Percentiles rank a stretch among this genome's conserved stretches.
Evolutionary conservation across 2,329 filamentous ascomycete species (phyloP).

Genomic region (Sarocladiaceae sp.): DNA sequence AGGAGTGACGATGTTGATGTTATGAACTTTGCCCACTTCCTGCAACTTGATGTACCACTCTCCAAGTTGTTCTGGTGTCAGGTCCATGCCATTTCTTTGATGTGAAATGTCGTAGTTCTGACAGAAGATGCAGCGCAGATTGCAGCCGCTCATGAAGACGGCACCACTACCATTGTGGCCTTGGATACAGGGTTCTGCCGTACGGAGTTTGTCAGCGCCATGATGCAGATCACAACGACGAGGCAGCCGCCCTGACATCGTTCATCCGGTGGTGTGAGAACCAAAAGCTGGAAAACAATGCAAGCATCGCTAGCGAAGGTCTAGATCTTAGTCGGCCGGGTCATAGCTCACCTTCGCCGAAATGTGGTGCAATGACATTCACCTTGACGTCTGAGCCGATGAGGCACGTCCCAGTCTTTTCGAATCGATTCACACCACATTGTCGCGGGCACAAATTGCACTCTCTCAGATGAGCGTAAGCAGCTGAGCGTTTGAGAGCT

Average conservation of each 20-base stretch:
- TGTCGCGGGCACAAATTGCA: conserved; percentile 76
- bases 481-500: conserved; percentile 64
- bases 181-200: conserved; percentile 72
- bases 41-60: conserved; percentile 82
- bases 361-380: conserved; percentile 79
- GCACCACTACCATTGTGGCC: conserved; percentile 73
- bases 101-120: conserved; percentile 83
- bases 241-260: too few species aligned
- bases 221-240: too few species aligned
- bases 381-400: conserved; percentile 73
- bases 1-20: conserved; percentile 82
- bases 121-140: conserved; percentile 68
- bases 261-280: too few species aligned
- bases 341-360: conserved; percentile 60
- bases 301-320: too few species aligned
- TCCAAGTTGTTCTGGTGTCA: conserved; percentile 71
- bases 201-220: too few species aligned
- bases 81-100: conserved; percentile 71
- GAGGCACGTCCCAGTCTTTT: conserved; percentile 71
- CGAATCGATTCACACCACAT: conserved; percentile 75
- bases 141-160: conserved; percentile 75
- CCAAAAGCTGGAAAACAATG: too few species aligned
- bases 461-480: conserved; percentile 68
- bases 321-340: too few species aligned
- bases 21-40: conserved; percentile 73